These are phyloP conservation scores for Mallotus japonicus DNA, from an alignment of 441 rosid genomes.

Conservation along the genomic window DNA sequence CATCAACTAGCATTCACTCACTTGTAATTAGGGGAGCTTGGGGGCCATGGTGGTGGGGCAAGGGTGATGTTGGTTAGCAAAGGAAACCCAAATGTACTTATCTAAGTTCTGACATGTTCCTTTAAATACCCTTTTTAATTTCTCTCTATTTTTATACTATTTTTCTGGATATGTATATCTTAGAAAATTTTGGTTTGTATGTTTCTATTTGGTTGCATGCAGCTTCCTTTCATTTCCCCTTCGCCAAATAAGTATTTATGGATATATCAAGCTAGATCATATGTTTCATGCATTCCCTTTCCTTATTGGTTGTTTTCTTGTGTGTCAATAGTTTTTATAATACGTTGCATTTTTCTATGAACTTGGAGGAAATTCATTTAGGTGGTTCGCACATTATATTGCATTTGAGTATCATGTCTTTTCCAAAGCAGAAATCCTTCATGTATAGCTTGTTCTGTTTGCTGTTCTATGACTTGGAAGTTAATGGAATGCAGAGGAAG, in stretches of 20 bases:
- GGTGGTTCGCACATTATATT: neutral
- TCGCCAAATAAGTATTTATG: neutral
- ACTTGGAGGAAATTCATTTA: neutral
- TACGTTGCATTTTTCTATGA: neutral
- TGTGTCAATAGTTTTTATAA: too few relatives aligned
- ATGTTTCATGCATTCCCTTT: neutral
- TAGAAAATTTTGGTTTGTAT: neutral
- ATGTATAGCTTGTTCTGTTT: neutral
- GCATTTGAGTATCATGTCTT: neutral
- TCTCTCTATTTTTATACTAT: neutral
- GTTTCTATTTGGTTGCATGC: too few relatives aligned
- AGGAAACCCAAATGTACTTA: too few relatives aligned
- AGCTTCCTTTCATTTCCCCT: neutral
- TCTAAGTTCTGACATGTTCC: too few relatives aligned
- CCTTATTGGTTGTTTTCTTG: neutral
- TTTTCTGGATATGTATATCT: neutral
- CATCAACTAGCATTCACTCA: neutral
- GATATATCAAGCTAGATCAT: neutral
- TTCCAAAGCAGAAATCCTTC: neutral
- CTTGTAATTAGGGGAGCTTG: too few relatives aligned
- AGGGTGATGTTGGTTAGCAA: too few relatives aligned
- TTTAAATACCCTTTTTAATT: neutral
- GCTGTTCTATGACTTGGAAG: neutral
- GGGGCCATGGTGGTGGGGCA: too few relatives aligned
- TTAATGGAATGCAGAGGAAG: neutral